Evolutionary conservation across 139 green algal genomes (phyloP).

Genomic region (Nannochloris sp.): DNA sequence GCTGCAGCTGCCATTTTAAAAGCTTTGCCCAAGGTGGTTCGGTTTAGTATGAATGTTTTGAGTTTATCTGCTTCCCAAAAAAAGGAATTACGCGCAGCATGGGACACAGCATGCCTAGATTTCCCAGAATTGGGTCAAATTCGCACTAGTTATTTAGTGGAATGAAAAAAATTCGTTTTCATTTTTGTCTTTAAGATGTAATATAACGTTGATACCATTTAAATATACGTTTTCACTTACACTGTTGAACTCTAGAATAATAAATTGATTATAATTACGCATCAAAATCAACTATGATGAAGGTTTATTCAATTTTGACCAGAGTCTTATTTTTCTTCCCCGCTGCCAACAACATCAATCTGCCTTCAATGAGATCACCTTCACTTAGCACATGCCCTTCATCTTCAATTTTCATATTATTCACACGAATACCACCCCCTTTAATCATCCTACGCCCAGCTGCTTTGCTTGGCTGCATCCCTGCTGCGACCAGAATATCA

Average conservation of each 20-base stretch:
- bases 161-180: no score
- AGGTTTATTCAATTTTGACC: slow-evolving; percentile 46
- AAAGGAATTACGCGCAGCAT: not conserved
- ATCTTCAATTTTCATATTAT: slow-evolving; percentile 83
- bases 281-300: not conserved
- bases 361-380: slow-evolving; percentile 77
- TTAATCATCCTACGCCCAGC: slow-evolving; percentile 66
- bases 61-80: not conserved
- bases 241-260: no score
- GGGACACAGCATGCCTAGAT: not conserved
- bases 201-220: no score
- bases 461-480: slow-evolving; percentile 81
- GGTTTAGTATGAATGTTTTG: slow-evolving; percentile 8
- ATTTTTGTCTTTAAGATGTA: no score
- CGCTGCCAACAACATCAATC: slow-evolving; percentile 80
- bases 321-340: slow-evolving; percentile 99
- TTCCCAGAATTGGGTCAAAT: no score
- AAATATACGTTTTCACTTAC: no score
- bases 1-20: slow-evolving; percentile 8
- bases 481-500: slow-evolving; percentile 74
- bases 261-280: no score
- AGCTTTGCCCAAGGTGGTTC: not conserved
- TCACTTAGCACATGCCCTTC: slow-evolving; percentile 46
- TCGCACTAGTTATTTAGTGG: no score
- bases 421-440: slow-evolving; percentile 84